A percentile compares a stretch with the other conserved stretches of the same genome.
Evolutionary conservation across 2,329 filamentous ascomycete genomes (phyloP).

Genomic region (Phaeosphaeriaceae sp.): DNA sequence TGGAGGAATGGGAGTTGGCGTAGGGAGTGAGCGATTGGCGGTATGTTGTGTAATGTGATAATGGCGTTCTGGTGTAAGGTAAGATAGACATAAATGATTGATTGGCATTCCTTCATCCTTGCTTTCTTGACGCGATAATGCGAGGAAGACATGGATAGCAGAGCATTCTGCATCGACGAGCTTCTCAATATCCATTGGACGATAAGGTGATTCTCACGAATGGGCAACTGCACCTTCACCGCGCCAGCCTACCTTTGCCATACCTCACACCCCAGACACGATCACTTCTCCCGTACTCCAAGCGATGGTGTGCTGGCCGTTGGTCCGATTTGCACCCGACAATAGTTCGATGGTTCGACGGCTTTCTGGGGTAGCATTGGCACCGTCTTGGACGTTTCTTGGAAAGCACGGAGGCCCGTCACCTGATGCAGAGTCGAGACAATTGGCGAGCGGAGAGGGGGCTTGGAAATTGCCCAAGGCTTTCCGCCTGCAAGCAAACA

Average conservation of each 20-base stretch:
- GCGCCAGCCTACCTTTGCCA: not conserved
- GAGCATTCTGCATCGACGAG: not conserved
- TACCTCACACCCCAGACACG: not conserved
- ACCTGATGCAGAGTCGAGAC: not conserved
- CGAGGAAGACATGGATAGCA: not conserved
- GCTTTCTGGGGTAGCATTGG: slow-evolving; percentile 5
- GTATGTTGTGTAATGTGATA: not conserved
- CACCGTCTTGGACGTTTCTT: not conserved
- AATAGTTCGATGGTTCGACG: not conserved
- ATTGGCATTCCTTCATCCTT: not conserved
- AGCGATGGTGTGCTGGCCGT: not conserved
- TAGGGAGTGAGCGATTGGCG: not conserved
- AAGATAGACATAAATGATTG: not conserved
- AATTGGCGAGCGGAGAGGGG: slow-evolving; percentile 4
- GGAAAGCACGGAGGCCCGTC: not conserved
- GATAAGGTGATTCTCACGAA: not conserved
- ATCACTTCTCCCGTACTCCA: not conserved
- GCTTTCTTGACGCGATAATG: not conserved
- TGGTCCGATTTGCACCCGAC: not conserved
- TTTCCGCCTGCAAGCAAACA: not conserved
- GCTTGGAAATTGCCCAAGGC: slow-evolving; percentile 1
- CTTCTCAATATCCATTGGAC: not conserved
- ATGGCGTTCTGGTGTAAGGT: not conserved
- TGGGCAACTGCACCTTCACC: not conserved
- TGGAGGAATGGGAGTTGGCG: not conserved